Evolutionary conservation across 2,329 filamentous ascomycete species (phyloP), one percentile per base, ranked within the genome.

Genomic region (Fusarium hostae): DNA sequence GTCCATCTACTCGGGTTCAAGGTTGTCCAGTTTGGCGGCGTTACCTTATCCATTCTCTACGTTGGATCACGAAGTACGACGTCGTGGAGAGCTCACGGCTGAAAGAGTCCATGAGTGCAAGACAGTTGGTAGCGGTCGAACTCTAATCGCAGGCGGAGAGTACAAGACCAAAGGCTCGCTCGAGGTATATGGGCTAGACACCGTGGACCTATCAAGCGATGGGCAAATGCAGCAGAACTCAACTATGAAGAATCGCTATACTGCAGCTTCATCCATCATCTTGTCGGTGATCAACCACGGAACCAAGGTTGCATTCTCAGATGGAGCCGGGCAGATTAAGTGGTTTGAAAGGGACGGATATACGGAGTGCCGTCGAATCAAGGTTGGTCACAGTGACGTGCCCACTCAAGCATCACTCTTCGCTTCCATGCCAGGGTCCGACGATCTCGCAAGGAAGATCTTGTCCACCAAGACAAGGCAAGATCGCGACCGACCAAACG

Each of bases 151-250:
- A 5, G 93, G 92, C 41, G 95, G 95, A 9, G 93, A 95, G 78
- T 98, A 98, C 83, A 97, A 96, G 75, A 94, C 92, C 35, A 95
- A 96, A 79, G 95, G 95, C 1, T 95, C 92, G 0, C 84, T 98
- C 4, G 95, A 98, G 78, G 83, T 97, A n/a, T 97, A 97, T 79
- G 90, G 90, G 18, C 82, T 94, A 28, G 81, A 72, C 44, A 78
- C 72, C 45, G 77, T 59, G 65, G 76, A 70, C 26, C 73, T 75
- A n/a, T 68, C 76, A 69, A 78, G 56, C 40, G 79, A 66, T 63
- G 75, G 59, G 61, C 71, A 55, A 57, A 68, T 76, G 56, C 61
- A 75, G 48, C 82, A 84, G 48, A 84, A 85, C 55, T 87, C 86
- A 26, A 82, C 83, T 16, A 89, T 91, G 79, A 91, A 91, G 72